Conservation (phyloP, 495 filamentous ascomycete genomes). For the Penicillium steckii region DNA sequence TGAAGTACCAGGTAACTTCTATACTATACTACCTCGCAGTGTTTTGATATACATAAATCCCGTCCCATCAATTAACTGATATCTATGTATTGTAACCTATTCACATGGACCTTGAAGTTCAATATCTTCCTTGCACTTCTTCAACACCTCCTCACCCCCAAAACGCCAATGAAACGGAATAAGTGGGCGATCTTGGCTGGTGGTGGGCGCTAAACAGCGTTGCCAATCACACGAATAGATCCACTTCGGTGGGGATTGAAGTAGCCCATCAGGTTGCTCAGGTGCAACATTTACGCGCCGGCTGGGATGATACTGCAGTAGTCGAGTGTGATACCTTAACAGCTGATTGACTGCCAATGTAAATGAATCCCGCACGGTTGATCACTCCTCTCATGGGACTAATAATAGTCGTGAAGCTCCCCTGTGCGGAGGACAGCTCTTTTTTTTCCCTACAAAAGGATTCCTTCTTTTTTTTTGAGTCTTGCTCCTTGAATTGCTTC, state of each 20-base stretch:
- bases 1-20: no score
- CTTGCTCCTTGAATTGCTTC: neutral
- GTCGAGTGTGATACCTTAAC: conserved; percentile 18
- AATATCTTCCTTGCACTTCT: no score
- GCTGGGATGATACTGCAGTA: conserved; percentile 25
- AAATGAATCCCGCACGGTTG: neutral
- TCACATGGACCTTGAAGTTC: no score
- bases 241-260: conserved; percentile 3
- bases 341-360: conserved; percentile 9
- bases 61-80: no score
- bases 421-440: conserved; percentile 8
- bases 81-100: no score
- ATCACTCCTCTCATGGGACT: conserved; percentile 3
- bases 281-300: conserved; percentile 16
- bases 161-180: no score
- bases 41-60: no score
- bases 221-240: conserved; percentile 8
- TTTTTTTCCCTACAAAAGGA: no score
- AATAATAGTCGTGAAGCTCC: conserved; percentile 16
- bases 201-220: neutral
- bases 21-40: no score
- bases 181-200: conserved; percentile 5
- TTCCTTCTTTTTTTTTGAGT: neutral
- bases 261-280: conserved; percentile 13
- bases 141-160: no score